Conservation (phyloP, 2,329 filamentous ascomycete species). For the Fusarium siculi region DNA sequence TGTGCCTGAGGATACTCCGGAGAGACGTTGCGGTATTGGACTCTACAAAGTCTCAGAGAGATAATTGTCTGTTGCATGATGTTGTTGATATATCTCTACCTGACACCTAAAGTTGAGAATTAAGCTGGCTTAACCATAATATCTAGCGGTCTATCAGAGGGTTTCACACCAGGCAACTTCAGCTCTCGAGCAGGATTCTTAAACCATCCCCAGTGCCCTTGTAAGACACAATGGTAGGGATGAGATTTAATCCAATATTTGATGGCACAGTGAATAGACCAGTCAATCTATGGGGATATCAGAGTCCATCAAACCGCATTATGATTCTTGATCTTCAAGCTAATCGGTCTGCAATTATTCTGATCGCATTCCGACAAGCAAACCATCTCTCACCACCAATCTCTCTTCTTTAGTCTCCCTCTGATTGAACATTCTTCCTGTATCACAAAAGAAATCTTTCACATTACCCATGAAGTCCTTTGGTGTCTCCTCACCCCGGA, state of each 20-base stretch:
- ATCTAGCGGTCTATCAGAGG: too few species aligned
- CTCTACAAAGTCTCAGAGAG: fast-evolving
- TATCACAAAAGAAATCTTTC: neutral
- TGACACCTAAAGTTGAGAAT: too few species aligned
- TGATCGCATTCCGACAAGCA: neutral
- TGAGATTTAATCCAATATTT: fast-evolving
- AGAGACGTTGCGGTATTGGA: fast-evolving
- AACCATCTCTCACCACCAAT: neutral
- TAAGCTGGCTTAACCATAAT: too few species aligned
- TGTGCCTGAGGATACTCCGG: neutral
- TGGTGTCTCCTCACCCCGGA: neutral
- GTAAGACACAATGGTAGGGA: too few species aligned
- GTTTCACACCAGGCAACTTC: too few species aligned
- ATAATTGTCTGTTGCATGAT: neutral
- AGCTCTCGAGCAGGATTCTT: too few species aligned
- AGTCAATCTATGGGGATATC: neutral
- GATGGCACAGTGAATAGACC: fast-evolving
- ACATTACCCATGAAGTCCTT: neutral
- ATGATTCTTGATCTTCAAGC: neutral
- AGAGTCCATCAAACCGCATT: fast-evolving
- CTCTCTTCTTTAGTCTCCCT: neutral
- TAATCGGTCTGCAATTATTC: neutral
- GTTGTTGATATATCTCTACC: too few species aligned
- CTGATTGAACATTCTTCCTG: neutral
- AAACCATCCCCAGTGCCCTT: too few species aligned